Percentiles rank a stretch among this genome's conserved stretches.
Conservation (phyloP, 345 rosid genomes). For the Salix caprea region DNA sequence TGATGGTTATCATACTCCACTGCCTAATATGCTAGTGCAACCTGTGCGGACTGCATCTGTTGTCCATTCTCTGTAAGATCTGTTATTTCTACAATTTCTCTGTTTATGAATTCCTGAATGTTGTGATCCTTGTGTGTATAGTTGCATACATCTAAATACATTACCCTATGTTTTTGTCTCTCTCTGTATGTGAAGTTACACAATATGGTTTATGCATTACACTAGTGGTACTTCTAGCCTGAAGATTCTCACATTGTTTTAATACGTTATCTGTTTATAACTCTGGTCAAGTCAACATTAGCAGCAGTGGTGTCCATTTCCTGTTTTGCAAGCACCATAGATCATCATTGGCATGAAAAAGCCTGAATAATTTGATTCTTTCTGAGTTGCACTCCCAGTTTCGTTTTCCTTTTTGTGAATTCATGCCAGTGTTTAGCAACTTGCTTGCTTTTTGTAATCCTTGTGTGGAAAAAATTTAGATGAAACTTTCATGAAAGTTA, state of each 20-base stretch:
- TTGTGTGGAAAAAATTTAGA: too few species aligned
- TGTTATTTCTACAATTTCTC: not conserved
- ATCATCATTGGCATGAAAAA: not conserved
- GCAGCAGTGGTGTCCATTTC: not conserved
- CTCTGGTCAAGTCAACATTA: too few species aligned
- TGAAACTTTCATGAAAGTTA: too few species aligned
- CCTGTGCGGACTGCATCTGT: slow-evolving; percentile 52
- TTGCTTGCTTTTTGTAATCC: too few species aligned
- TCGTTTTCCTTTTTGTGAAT: not conserved
- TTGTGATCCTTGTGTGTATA: not conserved
- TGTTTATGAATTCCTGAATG: not conserved
- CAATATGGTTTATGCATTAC: too few species aligned
- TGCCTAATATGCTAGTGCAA: slow-evolving; percentile 53
- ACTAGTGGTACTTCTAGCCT: too few species aligned
- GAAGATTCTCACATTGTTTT: too few species aligned
- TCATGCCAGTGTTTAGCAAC: too few species aligned
- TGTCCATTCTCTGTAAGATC: slow-evolving; percentile 60
- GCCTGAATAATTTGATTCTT: not conserved
- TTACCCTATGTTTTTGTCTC: too few species aligned
- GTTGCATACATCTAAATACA: not conserved
- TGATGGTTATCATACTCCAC: slow-evolving; percentile 31
- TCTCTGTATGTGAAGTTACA: too few species aligned
- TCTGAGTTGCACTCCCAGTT: not conserved
- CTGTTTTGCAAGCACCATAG: not conserved
- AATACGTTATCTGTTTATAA: too few species aligned